A percentile compares a stretch with the other conserved stretches of the same genome.
Evolutionary conservation across 2,329 filamentous ascomycete species (phyloP).

Genomic region (Dactylellina sp.): DNA sequence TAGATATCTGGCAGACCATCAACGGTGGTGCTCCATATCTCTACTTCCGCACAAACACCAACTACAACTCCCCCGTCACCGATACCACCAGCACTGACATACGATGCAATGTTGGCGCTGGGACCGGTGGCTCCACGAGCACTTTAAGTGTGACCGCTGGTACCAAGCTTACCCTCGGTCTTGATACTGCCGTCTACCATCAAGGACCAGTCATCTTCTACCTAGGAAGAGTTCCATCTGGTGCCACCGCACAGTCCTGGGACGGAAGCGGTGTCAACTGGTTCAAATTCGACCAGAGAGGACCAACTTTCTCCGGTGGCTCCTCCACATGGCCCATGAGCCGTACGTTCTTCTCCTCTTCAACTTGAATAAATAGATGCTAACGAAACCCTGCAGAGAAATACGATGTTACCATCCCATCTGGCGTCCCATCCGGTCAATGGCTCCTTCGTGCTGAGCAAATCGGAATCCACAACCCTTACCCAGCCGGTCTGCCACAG

Average conservation of each 20-base stretch:
- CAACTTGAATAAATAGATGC: not conserved
- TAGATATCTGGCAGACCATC: slow-evolving; percentile 49
- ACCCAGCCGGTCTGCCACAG: slow-evolving; percentile 61
- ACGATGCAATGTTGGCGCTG: slow-evolving; percentile 50
- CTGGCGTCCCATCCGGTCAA: slow-evolving; percentile 61
- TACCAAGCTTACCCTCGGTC: slow-evolving; percentile 62
- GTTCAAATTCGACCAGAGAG: slow-evolving; percentile 53
- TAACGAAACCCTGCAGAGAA: slow-evolving; percentile 33
- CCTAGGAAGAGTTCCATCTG: slow-evolving; percentile 61
- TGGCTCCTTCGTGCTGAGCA: slow-evolving; percentile 63
- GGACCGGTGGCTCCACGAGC: slow-evolving; percentile 59
- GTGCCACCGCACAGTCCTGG: slow-evolving; percentile 60
- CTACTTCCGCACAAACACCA: slow-evolving; percentile 66
- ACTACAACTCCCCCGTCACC: slow-evolving; percentile 62
- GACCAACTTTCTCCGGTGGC: slow-evolving; percentile 36
- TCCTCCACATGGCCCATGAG: slow-evolving; percentile 34
- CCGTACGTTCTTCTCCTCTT: slow-evolving; percentile 8
- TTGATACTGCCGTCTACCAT: slow-evolving; percentile 62
- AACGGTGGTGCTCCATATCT: slow-evolving; percentile 60
- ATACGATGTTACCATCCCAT: slow-evolving; percentile 60
- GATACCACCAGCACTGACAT: slow-evolving; percentile 45
- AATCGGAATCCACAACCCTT: slow-evolving; percentile 62
- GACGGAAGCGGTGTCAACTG: slow-evolving; percentile 61
- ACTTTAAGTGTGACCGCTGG: slow-evolving; percentile 59
- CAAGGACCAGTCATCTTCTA: slow-evolving; percentile 64